Conservation (phyloP, 345 rosid species). For the Orychophragmus violaceus region DNA sequence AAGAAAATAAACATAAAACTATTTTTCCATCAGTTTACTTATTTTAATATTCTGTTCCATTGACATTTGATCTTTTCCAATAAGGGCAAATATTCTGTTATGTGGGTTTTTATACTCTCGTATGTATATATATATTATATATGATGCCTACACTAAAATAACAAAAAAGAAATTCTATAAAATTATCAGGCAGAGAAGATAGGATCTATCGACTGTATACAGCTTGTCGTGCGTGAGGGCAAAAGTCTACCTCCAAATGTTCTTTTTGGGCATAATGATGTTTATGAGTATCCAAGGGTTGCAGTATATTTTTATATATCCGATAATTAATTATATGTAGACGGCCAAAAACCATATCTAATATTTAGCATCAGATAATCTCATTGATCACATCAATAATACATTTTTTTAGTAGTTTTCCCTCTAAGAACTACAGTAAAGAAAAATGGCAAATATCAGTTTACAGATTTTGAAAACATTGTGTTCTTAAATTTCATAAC, state of each 20-base stretch:
- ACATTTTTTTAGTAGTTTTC: not conserved
- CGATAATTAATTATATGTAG: not conserved
- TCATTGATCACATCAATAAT: not conserved
- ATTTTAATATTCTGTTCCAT: constrained; percentile 9
- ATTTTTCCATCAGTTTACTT: not conserved
- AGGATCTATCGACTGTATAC: not conserved
- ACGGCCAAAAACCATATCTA: not conserved
- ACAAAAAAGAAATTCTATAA: not conserved
- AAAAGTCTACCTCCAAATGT: constrained; percentile 10
- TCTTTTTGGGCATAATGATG: constrained; percentile 20
- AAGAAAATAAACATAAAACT: not conserved
- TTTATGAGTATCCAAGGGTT: constrained; percentile 29
- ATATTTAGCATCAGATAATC: constrained; percentile 1
- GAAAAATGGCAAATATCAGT: too few relatives aligned
- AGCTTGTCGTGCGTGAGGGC: constrained; percentile 10
- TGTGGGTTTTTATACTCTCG: not conserved
- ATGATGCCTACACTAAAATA: not conserved
- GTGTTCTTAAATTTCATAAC: not conserved
- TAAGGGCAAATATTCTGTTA: constrained; percentile 8
- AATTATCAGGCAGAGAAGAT: not conserved
- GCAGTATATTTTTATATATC: not conserved
- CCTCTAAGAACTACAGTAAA: too few relatives aligned
- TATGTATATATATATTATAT: not conserved
- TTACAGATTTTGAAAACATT: not conserved
- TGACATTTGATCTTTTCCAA: constrained; percentile 9